These are phyloP conservation scores for Metschnikowia arizonensis DNA, from an alignment of 805 yeast genomes.

Conservation along the genomic window DNA sequence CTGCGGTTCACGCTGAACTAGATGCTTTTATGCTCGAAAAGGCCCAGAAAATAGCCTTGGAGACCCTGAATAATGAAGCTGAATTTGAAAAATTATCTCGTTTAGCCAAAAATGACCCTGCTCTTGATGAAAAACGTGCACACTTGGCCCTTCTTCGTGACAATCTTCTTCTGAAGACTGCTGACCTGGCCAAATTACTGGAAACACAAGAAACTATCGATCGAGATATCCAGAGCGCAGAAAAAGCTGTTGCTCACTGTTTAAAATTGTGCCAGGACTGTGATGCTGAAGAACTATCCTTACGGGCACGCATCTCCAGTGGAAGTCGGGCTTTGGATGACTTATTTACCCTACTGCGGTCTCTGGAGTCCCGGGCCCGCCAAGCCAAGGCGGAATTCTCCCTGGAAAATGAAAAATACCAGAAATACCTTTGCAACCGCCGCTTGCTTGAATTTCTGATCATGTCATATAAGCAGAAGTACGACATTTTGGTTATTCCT, in stretches of 20 bases:
- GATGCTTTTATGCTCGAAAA: background rate
- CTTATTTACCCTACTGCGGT: background rate
- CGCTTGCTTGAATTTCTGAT: constrained; percentile 49
- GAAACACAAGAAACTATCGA: background rate
- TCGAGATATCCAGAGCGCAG: background rate
- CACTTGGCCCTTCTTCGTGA: background rate
- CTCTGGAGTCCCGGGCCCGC: background rate
- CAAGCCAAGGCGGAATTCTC: constrained; percentile 1
- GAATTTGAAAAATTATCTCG: background rate
- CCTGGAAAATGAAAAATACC: constrained; percentile 18
- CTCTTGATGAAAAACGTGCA: background rate
- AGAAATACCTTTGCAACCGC: constrained; percentile 35
- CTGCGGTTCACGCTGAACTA: background rate
- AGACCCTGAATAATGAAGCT: background rate
- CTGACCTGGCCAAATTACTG: constrained; percentile 1
- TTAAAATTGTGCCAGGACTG: background rate
- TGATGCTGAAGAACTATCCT: background rate
- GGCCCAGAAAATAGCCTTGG: background rate
- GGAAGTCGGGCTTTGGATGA: background rate
- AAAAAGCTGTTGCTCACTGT: background rate
- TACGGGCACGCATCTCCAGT: background rate
- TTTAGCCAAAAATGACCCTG: background rate
- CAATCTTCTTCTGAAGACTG: background rate
- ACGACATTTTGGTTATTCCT: constrained; percentile 1
- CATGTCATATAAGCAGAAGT: constrained; percentile 12